A percentile compares a stretch with the other conserved stretches of the same genome.
Conservation (phyloP, 164 flowering plant species). For the Umbellularia californica region DNA sequence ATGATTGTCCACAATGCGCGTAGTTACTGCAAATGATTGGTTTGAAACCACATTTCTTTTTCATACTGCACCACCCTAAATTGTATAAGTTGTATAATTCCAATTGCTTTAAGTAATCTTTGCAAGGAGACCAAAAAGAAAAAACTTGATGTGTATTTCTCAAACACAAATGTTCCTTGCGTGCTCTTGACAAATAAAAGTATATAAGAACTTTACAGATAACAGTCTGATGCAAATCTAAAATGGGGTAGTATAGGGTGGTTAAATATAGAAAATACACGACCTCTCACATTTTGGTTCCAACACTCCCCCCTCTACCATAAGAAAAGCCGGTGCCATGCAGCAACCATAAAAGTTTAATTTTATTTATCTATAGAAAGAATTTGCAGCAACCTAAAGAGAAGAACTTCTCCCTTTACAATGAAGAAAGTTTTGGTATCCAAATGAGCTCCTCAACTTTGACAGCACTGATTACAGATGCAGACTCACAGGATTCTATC, state of each 20-base stretch:
- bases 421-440: background rate
- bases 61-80: no score
- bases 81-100: no score
- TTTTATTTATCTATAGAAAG: slow-evolving; percentile 4
- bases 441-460: slow-evolving; percentile 3
- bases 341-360: background rate
- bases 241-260: background rate
- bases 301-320: background rate
- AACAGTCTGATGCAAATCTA: background rate
- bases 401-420: background rate
- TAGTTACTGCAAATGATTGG: no score
- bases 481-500: slow-evolving; percentile 73
- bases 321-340: background rate
- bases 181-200: no score
- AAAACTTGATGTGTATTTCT: no score
- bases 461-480: background rate
- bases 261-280: background rate
- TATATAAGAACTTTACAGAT: background rate
- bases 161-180: no score
- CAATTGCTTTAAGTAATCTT: no score
- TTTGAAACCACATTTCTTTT: no score
- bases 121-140: no score
- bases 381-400: slow-evolving; percentile 1
- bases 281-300: background rate
- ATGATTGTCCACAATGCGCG: no score